Base-by-base conservation (phyloP, 1,284 basidiomycete genomes). In the Rhodotorula sp. region DNA sequence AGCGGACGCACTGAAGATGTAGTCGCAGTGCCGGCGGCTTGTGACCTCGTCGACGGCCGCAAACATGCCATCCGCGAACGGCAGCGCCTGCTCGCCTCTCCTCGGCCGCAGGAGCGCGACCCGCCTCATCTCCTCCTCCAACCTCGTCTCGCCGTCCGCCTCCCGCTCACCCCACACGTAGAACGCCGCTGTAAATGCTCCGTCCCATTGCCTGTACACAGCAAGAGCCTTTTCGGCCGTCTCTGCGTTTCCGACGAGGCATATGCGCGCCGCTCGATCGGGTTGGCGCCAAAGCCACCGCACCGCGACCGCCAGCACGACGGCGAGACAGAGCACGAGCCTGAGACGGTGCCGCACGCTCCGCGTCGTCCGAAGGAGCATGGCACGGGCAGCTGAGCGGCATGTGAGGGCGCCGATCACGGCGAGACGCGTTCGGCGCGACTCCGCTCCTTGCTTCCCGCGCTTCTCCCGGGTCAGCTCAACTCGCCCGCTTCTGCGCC, bases 41-140 rank as follows among this genome's bases (percentile, higher is more conserved):
- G 53, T 64, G 27, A 64, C 46, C 24, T 46, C 44, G 44, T 64
- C 29, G 19, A 64, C 44, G 24, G 62, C 53, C 29, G 39, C 54
- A 24, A 27, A 64, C 54, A 64, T 55, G 29, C 62, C 62, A 36
- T 64, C 62, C 4, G 62, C 46, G 47, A 64, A 64, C 4, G 62
- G 44, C 46, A 64, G 47, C n/a, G 54, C 53, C 11, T 57, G 36
- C 36, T 44, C 36, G 27, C 55, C 55, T 27, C n/a, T 24, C 24
- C 27, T 39, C 4, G 55, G 55, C n/a, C n/a, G 36, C 13, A 57
- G 39, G 30, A 57, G 32, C 22, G 36, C n/a, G 20, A 57, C 36
- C 10, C 36, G 55, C 24, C 55, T 39, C 15, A 15, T 27, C 24
- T 57, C 55, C 13, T n/a, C 36, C 9, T 24, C 10, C 6, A 24